phyloP scores from a whole-genome alignment of 2,329 filamentous ascomycete species.

The Paecilomyces niveus region DNA sequence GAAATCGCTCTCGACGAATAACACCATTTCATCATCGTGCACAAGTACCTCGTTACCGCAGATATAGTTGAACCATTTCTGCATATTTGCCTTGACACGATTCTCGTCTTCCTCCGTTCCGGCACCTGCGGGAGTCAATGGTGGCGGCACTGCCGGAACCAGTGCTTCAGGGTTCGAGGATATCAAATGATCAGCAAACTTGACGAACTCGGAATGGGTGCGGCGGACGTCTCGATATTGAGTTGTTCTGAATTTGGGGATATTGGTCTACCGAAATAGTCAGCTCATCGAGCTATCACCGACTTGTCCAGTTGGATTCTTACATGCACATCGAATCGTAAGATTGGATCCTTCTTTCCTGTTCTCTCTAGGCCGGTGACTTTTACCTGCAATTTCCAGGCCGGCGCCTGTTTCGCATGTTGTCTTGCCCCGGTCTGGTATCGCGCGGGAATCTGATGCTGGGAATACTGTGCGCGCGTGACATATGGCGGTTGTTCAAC shows the following conservation, averaged over 20 bases:
- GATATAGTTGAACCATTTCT: slow-evolving; percentile 91
- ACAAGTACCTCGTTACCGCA: slow-evolving; percentile 89
- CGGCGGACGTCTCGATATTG: slow-evolving; percentile 97
- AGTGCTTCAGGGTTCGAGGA: slow-evolving; percentile 96
- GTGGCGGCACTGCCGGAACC: slow-evolving; percentile 88
- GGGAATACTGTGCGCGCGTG: slow-evolving; percentile 28
- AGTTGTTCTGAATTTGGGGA: slow-evolving; percentile 95
- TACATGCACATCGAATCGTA: slow-evolving; percentile 96
- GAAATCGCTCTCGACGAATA: slow-evolving; percentile 99
- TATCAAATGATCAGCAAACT: slow-evolving; percentile 91
- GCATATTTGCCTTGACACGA: slow-evolving; percentile 80
- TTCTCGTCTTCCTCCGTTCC: slow-evolving; percentile 94
- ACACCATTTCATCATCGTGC: slow-evolving; percentile 91
- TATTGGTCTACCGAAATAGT: slow-evolving; percentile 67
- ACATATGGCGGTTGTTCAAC: slow-evolving; percentile 31
- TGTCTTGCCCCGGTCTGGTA: slow-evolving; percentile 39
- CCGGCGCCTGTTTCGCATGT: slow-evolving; percentile 46
- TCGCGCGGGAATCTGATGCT: slow-evolving; percentile 39
- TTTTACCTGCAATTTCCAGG: slow-evolving; percentile 86
- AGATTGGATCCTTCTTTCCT: slow-evolving; percentile 88
- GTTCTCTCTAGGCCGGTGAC: slow-evolving; percentile 89
- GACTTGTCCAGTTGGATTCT: slow-evolving; percentile 22
- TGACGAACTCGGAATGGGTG: slow-evolving; percentile 90
- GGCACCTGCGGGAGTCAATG: slow-evolving; percentile 87
- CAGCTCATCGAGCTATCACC: not conserved